Base-by-base conservation (phyloP, 495 filamentous ascomycete genomes). In the Penicillium riverlandense region DNA sequence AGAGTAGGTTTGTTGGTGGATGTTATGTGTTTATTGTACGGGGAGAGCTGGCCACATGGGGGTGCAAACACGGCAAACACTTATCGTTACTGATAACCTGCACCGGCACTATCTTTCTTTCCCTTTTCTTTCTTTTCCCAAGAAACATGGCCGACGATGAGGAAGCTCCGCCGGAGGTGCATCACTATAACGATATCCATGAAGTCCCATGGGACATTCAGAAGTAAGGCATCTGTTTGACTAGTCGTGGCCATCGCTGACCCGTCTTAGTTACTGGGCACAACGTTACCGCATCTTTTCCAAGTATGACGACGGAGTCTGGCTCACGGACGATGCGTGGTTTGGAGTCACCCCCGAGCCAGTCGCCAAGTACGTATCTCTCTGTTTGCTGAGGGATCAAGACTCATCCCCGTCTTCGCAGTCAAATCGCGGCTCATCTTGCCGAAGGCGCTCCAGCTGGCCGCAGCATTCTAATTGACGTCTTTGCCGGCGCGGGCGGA, bases 311-410 rank as follows among this genome's bases (percentile, higher is more conserved):
- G 79, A 88, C 33, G 91, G 88, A 11, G 77, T 98, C 57, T 86
- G 82, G 74, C 80, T 97, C 70, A 97, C 92, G 0, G 80, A 89
- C 55, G 80, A 87, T 67, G 84, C 88, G 27, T 98, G 92, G 92
- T 98, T 89, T 65, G 94, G 90, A 37, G 86, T 97, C 8, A 97
- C 92, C 1, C 90, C 92, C 10, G 92, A 97, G 62, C 84, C 82
- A 9, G 77, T 97, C 15, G 92, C 92, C 32, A 80, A 70, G 89
- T 94, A 74, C 6, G 41, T 52, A 6, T 30, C 15, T 32, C 33
- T 13, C n/a, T 9, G 8, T 30, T 22, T 22, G 22, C 6, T 22
- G 22, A 22, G 22, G 4, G 2, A 22, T 6, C 22, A 22, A 22
- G 22, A 22, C 22, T 22, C 22, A 22, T 6, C 22, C 22, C 22